These are phyloP conservation scores for Dactylella cylindrospora DNA, from an alignment of 2,329 filamentous ascomycete genomes.

Conservation along the genomic window DNA sequence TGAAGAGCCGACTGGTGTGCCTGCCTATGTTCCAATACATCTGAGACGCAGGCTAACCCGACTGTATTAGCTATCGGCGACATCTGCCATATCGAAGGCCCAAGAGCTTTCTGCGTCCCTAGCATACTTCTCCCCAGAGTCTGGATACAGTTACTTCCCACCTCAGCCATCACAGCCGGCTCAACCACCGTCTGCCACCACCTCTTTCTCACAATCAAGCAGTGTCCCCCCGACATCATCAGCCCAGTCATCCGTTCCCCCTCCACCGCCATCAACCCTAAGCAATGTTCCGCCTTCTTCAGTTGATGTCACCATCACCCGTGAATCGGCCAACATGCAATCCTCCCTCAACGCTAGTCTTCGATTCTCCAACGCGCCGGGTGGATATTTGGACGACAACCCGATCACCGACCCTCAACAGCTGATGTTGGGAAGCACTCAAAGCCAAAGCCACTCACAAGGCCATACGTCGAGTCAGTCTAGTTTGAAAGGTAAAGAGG, in stretches of 20 bases:
- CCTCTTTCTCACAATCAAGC: slow-evolving; percentile 34
- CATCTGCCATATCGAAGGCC: slow-evolving; percentile 50
- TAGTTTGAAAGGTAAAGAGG: slow-evolving; percentile 21
- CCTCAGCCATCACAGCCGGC: slow-evolving; percentile 32
- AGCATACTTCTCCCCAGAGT: slow-evolving; percentile 57
- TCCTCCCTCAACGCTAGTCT: slow-evolving; percentile 55
- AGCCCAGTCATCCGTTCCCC: slow-evolving; percentile 26
- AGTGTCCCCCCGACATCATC: slow-evolving; percentile 17
- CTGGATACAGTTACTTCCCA: slow-evolving; percentile 53
- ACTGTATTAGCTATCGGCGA: slow-evolving; percentile 44
- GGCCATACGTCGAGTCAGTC: slow-evolving; percentile 33
- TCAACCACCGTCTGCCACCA: slow-evolving; percentile 18
- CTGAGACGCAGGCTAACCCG: slow-evolving; percentile 4
- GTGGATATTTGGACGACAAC: slow-evolving; percentile 69
- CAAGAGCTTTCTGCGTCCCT: slow-evolving; percentile 48
- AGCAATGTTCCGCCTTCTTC: slow-evolving; percentile 47
- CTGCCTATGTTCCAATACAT: slow-evolving; percentile 6
- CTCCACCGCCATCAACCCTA: slow-evolving; percentile 47
- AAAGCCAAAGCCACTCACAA: slow-evolving; percentile 25
- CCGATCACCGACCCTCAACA: slow-evolving; percentile 62
- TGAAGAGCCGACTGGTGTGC: slow-evolving; percentile 61
- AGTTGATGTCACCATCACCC: slow-evolving; percentile 47
- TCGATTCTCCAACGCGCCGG: slow-evolving; percentile 61
- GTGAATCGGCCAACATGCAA: slow-evolving; percentile 52
- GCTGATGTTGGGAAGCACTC: slow-evolving; percentile 41